Evolutionary conservation across 768 basidiomycete genomes (phyloP).

Genomic region (Pleurotus giganteus): DNA sequence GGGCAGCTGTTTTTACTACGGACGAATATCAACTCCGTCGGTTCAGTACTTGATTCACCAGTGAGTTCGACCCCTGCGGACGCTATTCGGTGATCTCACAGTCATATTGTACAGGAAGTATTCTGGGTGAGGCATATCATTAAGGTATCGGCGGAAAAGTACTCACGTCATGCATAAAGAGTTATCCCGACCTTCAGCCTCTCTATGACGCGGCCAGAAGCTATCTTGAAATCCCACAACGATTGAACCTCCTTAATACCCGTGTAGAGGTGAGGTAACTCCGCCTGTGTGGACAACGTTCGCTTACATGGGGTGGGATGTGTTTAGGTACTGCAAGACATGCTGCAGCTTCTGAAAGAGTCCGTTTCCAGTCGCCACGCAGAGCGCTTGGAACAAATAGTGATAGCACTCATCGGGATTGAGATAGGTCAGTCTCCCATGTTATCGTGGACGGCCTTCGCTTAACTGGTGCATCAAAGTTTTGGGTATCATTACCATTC

Average conservation of each 20-base stretch:
- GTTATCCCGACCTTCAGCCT: slow-evolving; percentile 92
- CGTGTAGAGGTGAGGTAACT: slow-evolving; percentile 73
- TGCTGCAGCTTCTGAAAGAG: slow-evolving; percentile 93
- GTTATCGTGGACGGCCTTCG: neutral
- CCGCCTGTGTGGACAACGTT: slow-evolving; percentile 2
- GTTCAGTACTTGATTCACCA: slow-evolving; percentile 94
- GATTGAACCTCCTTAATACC: slow-evolving; percentile 89
- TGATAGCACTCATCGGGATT: slow-evolving; percentile 86
- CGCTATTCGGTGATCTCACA: slow-evolving; percentile 4
- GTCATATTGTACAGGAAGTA: slow-evolving; percentile 60
- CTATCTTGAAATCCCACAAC: slow-evolving; percentile 93
- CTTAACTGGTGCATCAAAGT: slow-evolving; percentile 38
- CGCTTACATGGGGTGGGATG: neutral
- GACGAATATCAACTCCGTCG: slow-evolving; percentile 93
- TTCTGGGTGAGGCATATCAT: slow-evolving; percentile 71
- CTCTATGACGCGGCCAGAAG: slow-evolving; percentile 91
- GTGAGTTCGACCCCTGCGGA: slow-evolving; percentile 41
- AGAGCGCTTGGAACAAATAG: slow-evolving; percentile 89
- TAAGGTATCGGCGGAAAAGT: neutral
- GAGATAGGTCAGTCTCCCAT: slow-evolving; percentile 63
- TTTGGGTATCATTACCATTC: slow-evolving; percentile 86
- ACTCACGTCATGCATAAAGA: slow-evolving; percentile 40
- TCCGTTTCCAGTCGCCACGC: slow-evolving; percentile 89
- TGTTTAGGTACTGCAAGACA: slow-evolving; percentile 86
- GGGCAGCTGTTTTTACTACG: slow-evolving; percentile 91